Conservation (phyloP, 2,329 filamentous ascomycete species). For the Raffaelea deltoideospora region DNA sequence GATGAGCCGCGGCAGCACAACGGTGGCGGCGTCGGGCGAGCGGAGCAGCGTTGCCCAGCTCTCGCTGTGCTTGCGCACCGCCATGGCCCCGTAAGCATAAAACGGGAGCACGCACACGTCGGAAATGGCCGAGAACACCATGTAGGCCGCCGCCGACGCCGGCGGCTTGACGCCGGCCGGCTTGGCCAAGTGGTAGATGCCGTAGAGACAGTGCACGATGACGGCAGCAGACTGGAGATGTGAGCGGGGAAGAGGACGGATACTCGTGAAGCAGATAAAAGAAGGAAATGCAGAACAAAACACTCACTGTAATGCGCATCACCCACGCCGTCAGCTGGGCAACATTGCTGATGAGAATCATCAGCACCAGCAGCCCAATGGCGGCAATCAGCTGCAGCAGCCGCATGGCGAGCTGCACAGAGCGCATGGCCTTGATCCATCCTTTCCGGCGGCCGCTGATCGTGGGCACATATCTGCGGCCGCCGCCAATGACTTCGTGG, state of each 20-base stretch:
- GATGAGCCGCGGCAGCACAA: constrained; percentile 34
- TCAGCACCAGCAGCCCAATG: constrained; percentile 55
- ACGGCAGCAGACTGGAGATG: constrained; percentile 54
- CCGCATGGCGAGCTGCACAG: constrained; percentile 54
- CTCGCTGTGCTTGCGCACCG: constrained; percentile 26
- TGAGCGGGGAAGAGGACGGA: neutral
- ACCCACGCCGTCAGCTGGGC: constrained; percentile 56
- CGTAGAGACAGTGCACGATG: constrained; percentile 58
- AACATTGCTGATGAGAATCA: constrained; percentile 60
- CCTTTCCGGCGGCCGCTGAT: constrained; percentile 58
- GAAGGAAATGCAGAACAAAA: neutral
- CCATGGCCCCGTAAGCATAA: constrained; percentile 38
- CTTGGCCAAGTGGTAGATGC: constrained; percentile 63
- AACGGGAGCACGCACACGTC: constrained; percentile 45
- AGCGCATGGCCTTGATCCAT: constrained; percentile 54
- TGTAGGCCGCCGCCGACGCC: constrained; percentile 73
- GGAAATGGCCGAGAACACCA: constrained; percentile 63
- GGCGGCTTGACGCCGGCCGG: constrained; percentile 57
- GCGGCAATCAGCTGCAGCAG: constrained; percentile 52
- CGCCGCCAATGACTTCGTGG: constrained; percentile 49
- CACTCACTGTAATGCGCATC: constrained; percentile 57
- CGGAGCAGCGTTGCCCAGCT: constrained; percentile 56
- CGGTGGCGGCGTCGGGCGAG: too few species aligned
- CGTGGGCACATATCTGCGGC: constrained; percentile 42
- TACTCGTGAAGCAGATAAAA: neutral